These are phyloP conservation scores for Exserohilum rostratum DNA, from an alignment of 2,329 filamentous ascomycete species.

Conservation along the genomic window DNA sequence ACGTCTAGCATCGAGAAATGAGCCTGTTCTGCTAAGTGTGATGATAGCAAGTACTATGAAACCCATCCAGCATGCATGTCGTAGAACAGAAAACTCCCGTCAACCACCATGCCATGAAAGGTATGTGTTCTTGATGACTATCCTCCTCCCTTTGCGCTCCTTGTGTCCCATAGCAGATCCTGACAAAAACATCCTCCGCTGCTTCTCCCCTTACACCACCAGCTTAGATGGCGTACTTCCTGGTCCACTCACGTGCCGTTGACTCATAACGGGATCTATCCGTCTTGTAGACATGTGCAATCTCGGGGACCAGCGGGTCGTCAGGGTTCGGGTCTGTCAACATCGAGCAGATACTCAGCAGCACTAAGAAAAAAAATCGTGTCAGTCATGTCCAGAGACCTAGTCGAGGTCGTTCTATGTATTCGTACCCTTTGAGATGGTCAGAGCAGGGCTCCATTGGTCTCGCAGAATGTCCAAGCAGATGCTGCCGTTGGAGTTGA, in stretches of 20 bases:
- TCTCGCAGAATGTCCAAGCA: slow-evolving; percentile 98
- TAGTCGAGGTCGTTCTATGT: background rate
- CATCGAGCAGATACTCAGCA: slow-evolving; percentile 99
- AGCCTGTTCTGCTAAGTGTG: slow-evolving; percentile 37
- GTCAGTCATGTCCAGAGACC: slow-evolving; percentile 4
- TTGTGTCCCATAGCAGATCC: slow-evolving; percentile 33
- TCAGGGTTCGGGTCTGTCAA: slow-evolving; percentile 99
- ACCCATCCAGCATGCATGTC: slow-evolving; percentile 38
- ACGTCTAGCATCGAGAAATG: slow-evolving; percentile 7
- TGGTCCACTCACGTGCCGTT: slow-evolving; percentile 96
- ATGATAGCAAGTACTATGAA: slow-evolving; percentile 43
- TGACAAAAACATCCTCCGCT: slow-evolving; percentile 26
- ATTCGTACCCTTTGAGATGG: slow-evolving; percentile 89
- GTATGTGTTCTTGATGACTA: slow-evolving; percentile 31
- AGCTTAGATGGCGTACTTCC: slow-evolving; percentile 92
- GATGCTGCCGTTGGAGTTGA: slow-evolving; percentile 99
- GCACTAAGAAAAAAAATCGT: slow-evolving; percentile 62
- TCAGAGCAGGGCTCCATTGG: slow-evolving; percentile 98
- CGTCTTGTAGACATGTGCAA: slow-evolving; percentile 99
- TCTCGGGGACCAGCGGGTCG: slow-evolving; percentile 97
- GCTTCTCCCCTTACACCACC: background rate
- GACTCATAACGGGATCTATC: slow-evolving; percentile 95
- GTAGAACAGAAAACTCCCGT: slow-evolving; percentile 37
- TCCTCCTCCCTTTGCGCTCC: slow-evolving; percentile 22
- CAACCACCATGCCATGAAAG: slow-evolving; percentile 37